Base-by-base conservation (phyloP, 257 asterid genomes). In the Penstemon eatonii region DNA sequence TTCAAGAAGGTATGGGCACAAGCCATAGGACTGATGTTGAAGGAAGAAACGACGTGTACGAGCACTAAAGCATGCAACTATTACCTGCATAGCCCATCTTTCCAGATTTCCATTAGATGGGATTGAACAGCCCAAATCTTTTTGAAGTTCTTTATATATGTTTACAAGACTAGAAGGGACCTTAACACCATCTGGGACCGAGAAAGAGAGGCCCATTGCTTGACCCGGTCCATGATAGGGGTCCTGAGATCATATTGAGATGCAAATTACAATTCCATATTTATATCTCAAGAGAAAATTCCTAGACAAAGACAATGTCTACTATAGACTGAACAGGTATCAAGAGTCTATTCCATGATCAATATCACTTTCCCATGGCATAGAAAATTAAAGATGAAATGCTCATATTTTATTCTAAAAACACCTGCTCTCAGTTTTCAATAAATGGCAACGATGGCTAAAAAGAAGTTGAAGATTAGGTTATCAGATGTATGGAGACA, bases 161-260 rank as follows among this genome's bases (percentile, higher is more conserved):
- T 94, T 94, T 46, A 69, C 57, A 60, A 94, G 88, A 78, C 97
- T 94, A 12, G 99, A 91, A 63, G 99, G 99, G 56, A 91, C 84
- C 81, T 86, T 91, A 58, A 91, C 75, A 42, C 90, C 95, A 41
- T 77, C 81, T 3, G 96, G 97, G 63, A 94, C 99, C 0, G 99
- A 94, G 83, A 94, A 94, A 50, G 99, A 94, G 67, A 91, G 93
- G 15, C 99, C 99, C 99, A 94, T 94, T 49, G 99, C 99, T 78
- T 94, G 99, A 62, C 96, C 95, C 70, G 96, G 97, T 62, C 99
- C 99, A 68, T 94, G 99, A 70, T 94, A 94, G 45, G 99, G 99
- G 72, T 94, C 99, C 96, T 92, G 85, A 56, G 33, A 56, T 6
- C 59, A 54, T 54, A 54, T 1, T 1, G 38, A 54, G 7, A 54